These are phyloP conservation scores for Diplogelasinospora grovesii DNA, from an alignment of 495 filamentous ascomycete species.

Conservation along the genomic window DNA sequence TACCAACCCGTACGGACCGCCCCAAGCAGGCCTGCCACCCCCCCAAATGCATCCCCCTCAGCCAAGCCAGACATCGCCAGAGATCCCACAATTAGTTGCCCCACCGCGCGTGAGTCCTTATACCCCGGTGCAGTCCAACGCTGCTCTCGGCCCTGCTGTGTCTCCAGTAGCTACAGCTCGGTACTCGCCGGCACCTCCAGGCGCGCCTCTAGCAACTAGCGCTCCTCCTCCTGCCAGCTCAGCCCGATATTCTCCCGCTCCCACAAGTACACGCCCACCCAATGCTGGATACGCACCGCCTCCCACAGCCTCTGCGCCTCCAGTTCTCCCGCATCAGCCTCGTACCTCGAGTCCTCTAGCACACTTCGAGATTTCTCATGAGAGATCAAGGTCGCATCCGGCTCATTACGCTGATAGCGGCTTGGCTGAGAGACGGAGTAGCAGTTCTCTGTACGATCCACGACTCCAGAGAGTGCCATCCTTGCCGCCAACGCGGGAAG, in stretches of 20 bases:
- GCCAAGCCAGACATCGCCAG: slow-evolving; percentile 15
- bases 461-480: slow-evolving; percentile 38
- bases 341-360: slow-evolving; percentile 82
- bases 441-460: slow-evolving; percentile 41
- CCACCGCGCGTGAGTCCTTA: slow-evolving; percentile 61
- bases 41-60: slow-evolving; percentile 21
- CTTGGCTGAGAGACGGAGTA: slow-evolving; percentile 35
- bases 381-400: slow-evolving; percentile 27
- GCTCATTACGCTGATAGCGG: slow-evolving; percentile 25
- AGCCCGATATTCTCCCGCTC: slow-evolving; percentile 49
- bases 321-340: slow-evolving; percentile 65
- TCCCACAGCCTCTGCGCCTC: slow-evolving; percentile 31
- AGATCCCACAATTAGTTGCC: slow-evolving; percentile 38
- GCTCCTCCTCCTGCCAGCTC: slow-evolving; percentile 32
- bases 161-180: slow-evolving; percentile 34
- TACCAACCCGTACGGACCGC: slow-evolving; percentile 26
- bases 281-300: slow-evolving; percentile 35
- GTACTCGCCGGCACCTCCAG: slow-evolving; percentile 57
- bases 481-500: slow-evolving; percentile 47
- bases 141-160: slow-evolving; percentile 34
- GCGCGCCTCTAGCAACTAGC: slow-evolving; percentile 28
- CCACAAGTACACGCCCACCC: slow-evolving; percentile 30
- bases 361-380: slow-evolving; percentile 49
- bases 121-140: slow-evolving; percentile 38
- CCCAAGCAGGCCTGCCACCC: slow-evolving; percentile 25